These are phyloP conservation scores for Capsella bursapastoris DNA, from an alignment of 345 rosid genomes.

Conservation along the genomic window DNA sequence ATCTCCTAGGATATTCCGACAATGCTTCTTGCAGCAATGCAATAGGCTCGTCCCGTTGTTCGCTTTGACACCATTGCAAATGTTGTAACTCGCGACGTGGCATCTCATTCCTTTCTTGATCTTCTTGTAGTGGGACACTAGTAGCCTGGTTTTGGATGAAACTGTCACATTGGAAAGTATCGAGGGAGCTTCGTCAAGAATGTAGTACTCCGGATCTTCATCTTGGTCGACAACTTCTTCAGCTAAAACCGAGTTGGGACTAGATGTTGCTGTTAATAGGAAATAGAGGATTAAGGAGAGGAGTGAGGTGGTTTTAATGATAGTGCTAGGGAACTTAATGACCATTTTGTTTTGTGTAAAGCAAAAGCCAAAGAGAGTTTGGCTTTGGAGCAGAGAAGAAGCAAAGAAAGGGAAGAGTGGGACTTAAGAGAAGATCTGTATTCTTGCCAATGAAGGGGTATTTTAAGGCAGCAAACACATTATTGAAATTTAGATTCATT, in stretches of 20 bases:
- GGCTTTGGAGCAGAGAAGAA: slow-evolving; percentile 34
- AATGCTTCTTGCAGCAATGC: slow-evolving; percentile 75
- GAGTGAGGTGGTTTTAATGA: slow-evolving; percentile 26
- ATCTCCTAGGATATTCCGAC: slow-evolving; percentile 64
- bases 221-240: slow-evolving; percentile 30
- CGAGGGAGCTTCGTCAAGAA: slow-evolving; percentile 39
- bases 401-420: slow-evolving; percentile 28
- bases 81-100: slow-evolving; percentile 35
- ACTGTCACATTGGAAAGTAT: slow-evolving; percentile 28
- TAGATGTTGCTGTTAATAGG: slow-evolving; percentile 23
- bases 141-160: slow-evolving; percentile 29
- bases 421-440: slow-evolving; percentile 39
- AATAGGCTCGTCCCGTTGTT: slow-evolving; percentile 66
- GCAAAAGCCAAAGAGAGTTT: slow-evolving; percentile 39
- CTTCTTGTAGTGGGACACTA: slow-evolving; percentile 36
- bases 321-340: slow-evolving; percentile 12
- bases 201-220: slow-evolving; percentile 38
- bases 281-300: slow-evolving; percentile 25
- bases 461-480: slow-evolving; percentile 33
- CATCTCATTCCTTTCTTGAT: slow-evolving; percentile 66
- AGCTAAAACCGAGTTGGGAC: slow-evolving; percentile 21
- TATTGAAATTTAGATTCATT: background rate
- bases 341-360: slow-evolving; percentile 29
- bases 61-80: slow-evolving; percentile 61
- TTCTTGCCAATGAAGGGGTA: slow-evolving; percentile 38